phyloP scores from a whole-genome alignment of 495 filamentous ascomycete genomes.

The Astrothelium macrocarpum region DNA sequence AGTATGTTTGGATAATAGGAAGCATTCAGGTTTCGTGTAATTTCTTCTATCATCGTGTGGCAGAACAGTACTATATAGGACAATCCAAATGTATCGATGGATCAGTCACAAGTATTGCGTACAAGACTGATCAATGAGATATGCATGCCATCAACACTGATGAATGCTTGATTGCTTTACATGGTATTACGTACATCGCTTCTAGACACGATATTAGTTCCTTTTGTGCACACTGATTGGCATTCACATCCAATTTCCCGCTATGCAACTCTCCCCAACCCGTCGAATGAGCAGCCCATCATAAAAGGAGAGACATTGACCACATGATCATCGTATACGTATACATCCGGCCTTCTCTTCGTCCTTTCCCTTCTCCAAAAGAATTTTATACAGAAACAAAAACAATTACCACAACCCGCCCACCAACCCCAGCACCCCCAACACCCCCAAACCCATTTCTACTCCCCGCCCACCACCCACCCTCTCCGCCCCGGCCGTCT shows the following conservation, averaged over 20 bases:
- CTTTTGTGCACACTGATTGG: no score
- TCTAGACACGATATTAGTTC: no score
- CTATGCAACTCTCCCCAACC: not conserved
- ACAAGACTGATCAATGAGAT: no score
- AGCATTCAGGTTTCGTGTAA: no score
- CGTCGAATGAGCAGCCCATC: not conserved
- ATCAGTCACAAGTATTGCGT: no score
- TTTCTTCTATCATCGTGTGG: no score
- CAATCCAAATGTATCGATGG: no score
- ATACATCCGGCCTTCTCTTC: not conserved
- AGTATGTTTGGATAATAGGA: no score
- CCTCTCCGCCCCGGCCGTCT: not conserved
- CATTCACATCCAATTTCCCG: not conserved
- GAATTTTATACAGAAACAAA: not conserved
- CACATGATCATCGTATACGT: slow-evolving; percentile 5
- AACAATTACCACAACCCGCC: not conserved
- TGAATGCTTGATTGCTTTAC: no score
- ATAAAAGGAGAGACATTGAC: slow-evolving; percentile 6
- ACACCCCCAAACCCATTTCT: not conserved
- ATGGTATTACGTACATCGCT: no score
- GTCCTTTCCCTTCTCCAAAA: not conserved
- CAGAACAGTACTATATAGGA: no score
- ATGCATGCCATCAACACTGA: no score
- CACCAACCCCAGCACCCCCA: not conserved
- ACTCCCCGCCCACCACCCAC: not conserved